phyloP scores from a whole-genome alignment of 179 eudicot genomes.

The Beta macrorhiza region DNA sequence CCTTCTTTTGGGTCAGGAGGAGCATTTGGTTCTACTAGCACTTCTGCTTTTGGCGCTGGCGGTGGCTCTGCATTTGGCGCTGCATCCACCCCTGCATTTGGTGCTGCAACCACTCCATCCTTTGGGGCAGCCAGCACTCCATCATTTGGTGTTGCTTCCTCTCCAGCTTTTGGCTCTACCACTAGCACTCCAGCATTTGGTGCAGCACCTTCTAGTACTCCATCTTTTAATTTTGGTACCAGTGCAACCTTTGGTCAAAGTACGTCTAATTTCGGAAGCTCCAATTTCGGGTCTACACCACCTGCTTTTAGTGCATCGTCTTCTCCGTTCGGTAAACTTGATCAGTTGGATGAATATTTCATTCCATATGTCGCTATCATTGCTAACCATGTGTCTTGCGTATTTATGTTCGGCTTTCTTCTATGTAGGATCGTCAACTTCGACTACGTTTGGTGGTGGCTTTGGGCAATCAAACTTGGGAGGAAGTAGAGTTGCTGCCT shows the following conservation, averaged over 20 bases:
- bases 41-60: conserved; percentile 27
- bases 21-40: conserved; percentile 38
- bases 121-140: conserved; percentile 47
- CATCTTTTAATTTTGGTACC: conserved; percentile 59
- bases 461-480: conserved; percentile 73
- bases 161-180: conserved; percentile 60
- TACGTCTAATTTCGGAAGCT: conserved; percentile 57
- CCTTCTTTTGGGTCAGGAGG: conserved; percentile 54
- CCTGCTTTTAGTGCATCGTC: conserved; percentile 67
- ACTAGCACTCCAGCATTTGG: conserved; percentile 51
- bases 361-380: background rate
- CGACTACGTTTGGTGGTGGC: conserved; percentile 63
- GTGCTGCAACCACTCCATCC: conserved; percentile 34
- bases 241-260: conserved; percentile 59
- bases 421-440: conserved; percentile 63
- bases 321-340: conserved; percentile 61
- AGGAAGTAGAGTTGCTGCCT: conserved; percentile 76
- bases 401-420: conserved; percentile 8
- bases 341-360: background rate
- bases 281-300: conserved; percentile 62
- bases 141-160: conserved; percentile 47
- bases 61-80: conserved; percentile 35
- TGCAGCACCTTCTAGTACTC: conserved; percentile 37
- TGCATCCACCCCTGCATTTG: conserved; percentile 28
- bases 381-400: background rate